These are phyloP conservation scores for Cucurbita argyrosperma DNA, from an alignment of 306 rosid species.

Conservation along the genomic window DNA sequence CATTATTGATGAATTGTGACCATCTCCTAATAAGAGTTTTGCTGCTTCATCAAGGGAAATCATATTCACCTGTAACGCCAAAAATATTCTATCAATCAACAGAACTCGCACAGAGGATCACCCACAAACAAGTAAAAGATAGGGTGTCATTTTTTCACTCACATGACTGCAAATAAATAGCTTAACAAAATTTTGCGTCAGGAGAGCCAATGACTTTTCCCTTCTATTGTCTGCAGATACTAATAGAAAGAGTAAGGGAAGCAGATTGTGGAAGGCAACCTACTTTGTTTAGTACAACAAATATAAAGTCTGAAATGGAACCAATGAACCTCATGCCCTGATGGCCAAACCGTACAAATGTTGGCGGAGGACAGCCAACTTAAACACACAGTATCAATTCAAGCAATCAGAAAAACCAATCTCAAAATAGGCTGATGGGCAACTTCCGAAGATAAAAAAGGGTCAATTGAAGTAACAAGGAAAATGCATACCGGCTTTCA, in stretches of 20 bases:
- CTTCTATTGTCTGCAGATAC: conserved; percentile 25
- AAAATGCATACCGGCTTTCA: conserved; percentile 8
- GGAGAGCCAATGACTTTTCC: conserved; percentile 39
- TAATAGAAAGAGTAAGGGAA: background rate
- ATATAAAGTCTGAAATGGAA: background rate
- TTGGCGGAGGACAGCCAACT: background rate
- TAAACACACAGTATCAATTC: background rate
- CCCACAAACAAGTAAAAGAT: background rate
- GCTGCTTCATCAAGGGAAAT: conserved; percentile 49
- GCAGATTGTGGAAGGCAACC: background rate
- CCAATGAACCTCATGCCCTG: background rate
- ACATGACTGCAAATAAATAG: conserved; percentile 40
- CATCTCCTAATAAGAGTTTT: conserved; percentile 29
- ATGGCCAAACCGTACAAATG: background rate
- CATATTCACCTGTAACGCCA: conserved; percentile 17
- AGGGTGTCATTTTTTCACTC: background rate
- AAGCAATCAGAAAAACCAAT: background rate
- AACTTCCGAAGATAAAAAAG: background rate
- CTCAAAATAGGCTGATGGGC: background rate
- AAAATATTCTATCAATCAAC: background rate
- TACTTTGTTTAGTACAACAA: background rate
- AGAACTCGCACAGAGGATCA: background rate
- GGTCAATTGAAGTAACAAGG: background rate
- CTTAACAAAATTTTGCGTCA: conserved; percentile 42
- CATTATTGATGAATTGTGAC: conserved; percentile 22